phyloP scores from a whole-genome alignment of 345 rosid species.

The Luvunga scandens region DNA sequence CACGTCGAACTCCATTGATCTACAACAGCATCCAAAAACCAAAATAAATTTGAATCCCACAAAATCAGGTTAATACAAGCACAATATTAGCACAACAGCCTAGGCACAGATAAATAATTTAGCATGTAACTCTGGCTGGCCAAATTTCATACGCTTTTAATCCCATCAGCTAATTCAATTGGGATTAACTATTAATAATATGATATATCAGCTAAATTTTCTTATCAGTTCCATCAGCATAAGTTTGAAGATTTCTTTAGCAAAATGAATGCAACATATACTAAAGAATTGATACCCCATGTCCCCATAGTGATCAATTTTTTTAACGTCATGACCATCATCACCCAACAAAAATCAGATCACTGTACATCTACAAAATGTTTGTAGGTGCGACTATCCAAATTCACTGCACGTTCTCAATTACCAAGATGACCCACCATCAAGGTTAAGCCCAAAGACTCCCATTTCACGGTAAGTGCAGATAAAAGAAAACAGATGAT shows the following conservation, averaged over 20 bases:
- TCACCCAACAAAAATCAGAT: background rate
- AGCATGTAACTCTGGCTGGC: background rate
- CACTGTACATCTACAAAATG: slow-evolving; percentile 6
- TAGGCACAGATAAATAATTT: background rate
- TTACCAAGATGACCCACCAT: slow-evolving; percentile 35
- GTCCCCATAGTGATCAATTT: background rate
- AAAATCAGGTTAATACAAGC: background rate
- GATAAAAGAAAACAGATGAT: slow-evolving; percentile 16
- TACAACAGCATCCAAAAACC: slow-evolving; percentile 18
- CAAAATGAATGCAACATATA: background rate
- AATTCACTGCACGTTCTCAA: slow-evolving; percentile 17
- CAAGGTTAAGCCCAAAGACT: background rate
- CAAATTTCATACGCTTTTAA: background rate
- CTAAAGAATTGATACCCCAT: background rate
- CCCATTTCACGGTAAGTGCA: slow-evolving; percentile 1
- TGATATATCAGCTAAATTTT: background rate
- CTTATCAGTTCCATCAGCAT: background rate
- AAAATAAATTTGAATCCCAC: background rate
- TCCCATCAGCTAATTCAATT: background rate
- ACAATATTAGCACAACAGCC: background rate
- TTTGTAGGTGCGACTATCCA: slow-evolving; percentile 1
- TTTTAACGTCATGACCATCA: background rate
- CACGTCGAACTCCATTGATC: slow-evolving; percentile 47
- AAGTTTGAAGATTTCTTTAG: background rate
- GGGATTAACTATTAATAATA: background rate